Evolutionary conservation across 2,329 filamentous ascomycete genomes (phyloP), one percentile per base, ranked within the genome.

Genomic region (Lachnum nothofagi): DNA sequence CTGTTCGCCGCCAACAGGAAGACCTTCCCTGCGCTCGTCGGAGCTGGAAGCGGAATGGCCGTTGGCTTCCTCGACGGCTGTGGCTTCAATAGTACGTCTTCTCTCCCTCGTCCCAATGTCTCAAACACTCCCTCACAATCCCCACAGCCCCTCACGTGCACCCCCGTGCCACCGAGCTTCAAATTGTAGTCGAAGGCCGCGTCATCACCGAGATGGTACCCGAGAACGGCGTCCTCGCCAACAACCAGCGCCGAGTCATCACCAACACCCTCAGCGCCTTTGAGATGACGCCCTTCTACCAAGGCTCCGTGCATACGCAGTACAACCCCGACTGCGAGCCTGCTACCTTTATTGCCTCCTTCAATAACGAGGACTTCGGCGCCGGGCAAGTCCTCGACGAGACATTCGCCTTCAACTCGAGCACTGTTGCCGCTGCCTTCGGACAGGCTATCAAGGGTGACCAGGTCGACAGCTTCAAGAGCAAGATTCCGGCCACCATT

Each of bases 21-120:
- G 65, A 74, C 71, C 29, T 81, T 80, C 65, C 78, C 78, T 2
- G 75, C 77, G 22, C 72, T 81, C 17, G 73, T 78, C 17, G 71
- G 73, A 41, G 76, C 74, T 3, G 71, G 71, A 17, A 65, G 73
- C 29, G 71, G 70, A 49, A 76, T 77, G 68, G 74, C 75, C 2
- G 64, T 80, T 6, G 76, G 74, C 34, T 73, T 73, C 58, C 64
- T 81, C 31, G 67, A 70, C 27, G 67, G 70, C 29, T 81, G 77
- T 58, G 77, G 74, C 49, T 75, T 81, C 65, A 79, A 78, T 68
- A 78, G 31, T 34, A 34, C n/a, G 7, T 34, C 7, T 34, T 16
- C 31, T 10, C 7, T 14, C n/a, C 31, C 31, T 16, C 31, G 7
- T 34, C n/a, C 7, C 31, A 5, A 34, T 16, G 5, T 34, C n/a